A percentile compares a stretch with the other conserved stretches of the same genome.
Evolutionary conservation across 2,329 filamentous ascomycete species (phyloP).

Genomic region (Microdochium nivale): DNA sequence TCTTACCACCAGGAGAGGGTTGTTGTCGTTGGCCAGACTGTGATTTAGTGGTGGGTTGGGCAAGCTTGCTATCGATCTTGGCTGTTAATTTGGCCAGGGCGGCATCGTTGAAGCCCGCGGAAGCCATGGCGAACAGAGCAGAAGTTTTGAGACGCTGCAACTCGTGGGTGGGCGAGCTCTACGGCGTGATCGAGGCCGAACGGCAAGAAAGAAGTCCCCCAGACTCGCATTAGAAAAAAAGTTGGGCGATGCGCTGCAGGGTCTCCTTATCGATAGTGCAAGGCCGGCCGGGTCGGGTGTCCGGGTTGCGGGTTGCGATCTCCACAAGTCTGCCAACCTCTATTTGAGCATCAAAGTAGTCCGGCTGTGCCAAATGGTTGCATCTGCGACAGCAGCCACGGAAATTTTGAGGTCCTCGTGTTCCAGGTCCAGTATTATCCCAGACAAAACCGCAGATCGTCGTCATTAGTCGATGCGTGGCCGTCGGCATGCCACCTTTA

Average conservation of each 20-base stretch:
- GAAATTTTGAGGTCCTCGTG: no score
- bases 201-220: no score
- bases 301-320: neutral
- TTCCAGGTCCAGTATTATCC: no score
- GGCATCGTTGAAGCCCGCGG: conserved; percentile 36
- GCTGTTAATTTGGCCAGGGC: conserved; percentile 45
- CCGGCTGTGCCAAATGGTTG: no score
- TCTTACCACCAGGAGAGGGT: conserved; percentile 4
- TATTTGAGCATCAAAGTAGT: no score
- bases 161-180: neutral
- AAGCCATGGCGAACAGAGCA: neutral
- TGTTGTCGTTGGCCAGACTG: neutral
- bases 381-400: no score
- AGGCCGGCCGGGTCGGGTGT: neutral
- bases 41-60: conserved; percentile 20
- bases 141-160: neutral
- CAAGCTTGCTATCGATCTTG: conserved; percentile 46
- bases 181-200: no score
- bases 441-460: no score
- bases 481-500: no score
- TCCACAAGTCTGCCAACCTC: neutral
- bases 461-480: no score
- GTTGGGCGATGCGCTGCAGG: neutral
- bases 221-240: neutral
- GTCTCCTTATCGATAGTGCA: neutral